Conservation (phyloP, 108 stramenopile species). For the Skeletonema grethae region DNA sequence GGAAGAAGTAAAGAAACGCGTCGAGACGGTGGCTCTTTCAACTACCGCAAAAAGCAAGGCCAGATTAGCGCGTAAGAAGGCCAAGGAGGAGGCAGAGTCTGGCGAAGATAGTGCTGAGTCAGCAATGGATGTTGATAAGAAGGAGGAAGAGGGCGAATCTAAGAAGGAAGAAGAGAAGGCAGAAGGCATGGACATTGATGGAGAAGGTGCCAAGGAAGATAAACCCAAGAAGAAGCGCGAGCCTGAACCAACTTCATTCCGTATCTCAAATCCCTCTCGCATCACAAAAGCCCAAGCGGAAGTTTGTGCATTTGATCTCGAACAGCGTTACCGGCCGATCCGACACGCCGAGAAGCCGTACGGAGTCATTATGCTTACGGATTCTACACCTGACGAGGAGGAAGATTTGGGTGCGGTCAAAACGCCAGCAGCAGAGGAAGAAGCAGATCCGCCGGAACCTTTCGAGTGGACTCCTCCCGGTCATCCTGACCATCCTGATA, state of each 20-base stretch:
- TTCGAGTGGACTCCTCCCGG: slow-evolving; percentile 87
- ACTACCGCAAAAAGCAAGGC: slow-evolving; percentile 98
- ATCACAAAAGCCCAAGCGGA: slow-evolving; percentile 80
- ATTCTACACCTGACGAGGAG: slow-evolving; percentile 83
- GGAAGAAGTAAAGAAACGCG: slow-evolving; percentile 97
- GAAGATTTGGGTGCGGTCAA: slow-evolving; percentile 86
- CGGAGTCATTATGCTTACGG: slow-evolving; percentile 87
- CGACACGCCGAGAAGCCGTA: slow-evolving; percentile 73
- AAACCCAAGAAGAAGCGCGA: slow-evolving; percentile 86
- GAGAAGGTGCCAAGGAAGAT: slow-evolving; percentile 66
- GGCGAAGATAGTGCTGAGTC: slow-evolving; percentile 43
- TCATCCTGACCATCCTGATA: slow-evolving; percentile 32
- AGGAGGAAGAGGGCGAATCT: slow-evolving; percentile 50
- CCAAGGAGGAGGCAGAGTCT: slow-evolving; percentile 76
- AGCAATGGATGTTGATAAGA: slow-evolving; percentile 79
- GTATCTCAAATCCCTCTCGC: slow-evolving; percentile 78
- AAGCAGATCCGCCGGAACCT: slow-evolving; percentile 83
- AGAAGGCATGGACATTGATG: slow-evolving; percentile 68
- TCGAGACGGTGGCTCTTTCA: slow-evolving; percentile 95
- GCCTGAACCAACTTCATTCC: slow-evolving; percentile 81
- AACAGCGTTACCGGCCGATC: slow-evolving; percentile 86
- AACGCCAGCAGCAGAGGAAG: slow-evolving; percentile 85
- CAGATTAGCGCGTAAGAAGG: slow-evolving; percentile 88
- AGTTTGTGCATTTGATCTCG: slow-evolving; percentile 74
- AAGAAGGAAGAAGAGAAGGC: slow-evolving; percentile 57